Conservation (phyloP, 1,284 basidiomycete genomes). For the Thecaphora thlaspeos region DNA sequence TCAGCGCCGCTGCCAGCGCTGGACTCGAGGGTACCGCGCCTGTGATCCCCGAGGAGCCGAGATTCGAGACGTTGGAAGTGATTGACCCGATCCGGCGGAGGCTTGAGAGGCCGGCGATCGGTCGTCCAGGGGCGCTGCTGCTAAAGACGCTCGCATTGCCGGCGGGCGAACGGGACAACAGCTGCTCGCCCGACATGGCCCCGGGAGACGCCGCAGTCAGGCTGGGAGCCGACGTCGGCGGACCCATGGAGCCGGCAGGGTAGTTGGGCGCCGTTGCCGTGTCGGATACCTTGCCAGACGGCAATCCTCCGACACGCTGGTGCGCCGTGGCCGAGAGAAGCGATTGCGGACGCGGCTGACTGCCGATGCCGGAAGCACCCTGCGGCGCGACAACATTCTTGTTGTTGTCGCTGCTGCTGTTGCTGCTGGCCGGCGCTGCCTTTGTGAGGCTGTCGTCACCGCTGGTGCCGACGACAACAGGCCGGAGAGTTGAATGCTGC, state of each 20-base stretch:
- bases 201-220: slow-evolving; percentile 1
- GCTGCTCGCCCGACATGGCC: not conserved
- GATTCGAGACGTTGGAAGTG: slow-evolving; percentile 15
- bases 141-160: slow-evolving; percentile 36
- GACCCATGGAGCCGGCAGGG: not conserved
- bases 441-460: too few species aligned
- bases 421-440: not conserved
- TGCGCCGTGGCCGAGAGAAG: too few species aligned
- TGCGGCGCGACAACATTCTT: too few species aligned
- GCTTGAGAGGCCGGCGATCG: slow-evolving; percentile 44
- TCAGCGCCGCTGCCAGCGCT: slow-evolving; percentile 27
- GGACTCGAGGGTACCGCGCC: slow-evolving; percentile 27
- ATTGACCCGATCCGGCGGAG: slow-evolving; percentile 28
- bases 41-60: slow-evolving; percentile 3
- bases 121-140: slow-evolving; percentile 26
- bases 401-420: not conserved
- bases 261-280: too few species aligned
- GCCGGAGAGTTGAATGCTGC: too few species aligned
- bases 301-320: too few species aligned
- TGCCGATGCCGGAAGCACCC: too few species aligned
- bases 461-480: too few species aligned
- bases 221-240: not conserved
- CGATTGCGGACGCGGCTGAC: too few species aligned
- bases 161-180: slow-evolving; percentile 22
- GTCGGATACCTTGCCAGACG: too few species aligned